Percentiles rank a stretch among this genome's conserved stretches.
Evolutionary conservation across 139 green algal species (phyloP).

Genomic region (Tetraselmis striata): DNA sequence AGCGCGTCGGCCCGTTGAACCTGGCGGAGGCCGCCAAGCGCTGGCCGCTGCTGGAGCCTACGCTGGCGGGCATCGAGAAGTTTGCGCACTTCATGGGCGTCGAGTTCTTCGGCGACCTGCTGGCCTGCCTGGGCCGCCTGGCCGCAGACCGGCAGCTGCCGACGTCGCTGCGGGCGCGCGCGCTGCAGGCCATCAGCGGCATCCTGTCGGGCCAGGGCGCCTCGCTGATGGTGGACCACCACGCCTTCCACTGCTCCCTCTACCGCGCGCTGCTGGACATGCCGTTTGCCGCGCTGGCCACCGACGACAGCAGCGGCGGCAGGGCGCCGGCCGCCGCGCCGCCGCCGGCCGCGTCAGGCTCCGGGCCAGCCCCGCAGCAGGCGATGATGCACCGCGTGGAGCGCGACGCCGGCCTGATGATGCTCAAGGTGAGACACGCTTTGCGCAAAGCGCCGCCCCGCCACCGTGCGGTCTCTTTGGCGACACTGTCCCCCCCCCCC

Average conservation of each 20-base stretch:
- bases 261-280: slow-evolving; percentile 45
- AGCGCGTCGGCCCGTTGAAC: not conserved
- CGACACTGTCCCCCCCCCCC: not conserved
- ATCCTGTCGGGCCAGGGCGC: slow-evolving; percentile 40
- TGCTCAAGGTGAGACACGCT: too few relatives aligned
- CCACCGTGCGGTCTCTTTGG: too few relatives aligned
- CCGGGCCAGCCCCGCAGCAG: not conserved
- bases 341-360: slow-evolving; percentile 11
- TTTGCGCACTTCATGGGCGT: slow-evolving; percentile 73
- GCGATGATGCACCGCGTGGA: not conserved
- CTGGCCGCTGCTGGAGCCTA: slow-evolving; percentile 55
- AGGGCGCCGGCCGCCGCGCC: not conserved
- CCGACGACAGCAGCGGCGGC: slow-evolving; percentile 12
- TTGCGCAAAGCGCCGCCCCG: too few relatives aligned
- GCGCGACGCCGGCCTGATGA: not conserved
- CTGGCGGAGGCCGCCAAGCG: not conserved
- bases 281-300: slow-evolving; percentile 21
- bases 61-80: slow-evolving; percentile 49
- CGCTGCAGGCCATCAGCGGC: not conserved
- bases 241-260: slow-evolving; percentile 47
- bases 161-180: not conserved
- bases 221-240: slow-evolving; percentile 61
- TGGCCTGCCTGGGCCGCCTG: slow-evolving; percentile 12
- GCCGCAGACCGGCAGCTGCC: not conserved
- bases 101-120: slow-evolving; percentile 72